These are phyloP conservation scores for Verbena officinalis DNA, from an alignment of 257 asterid species.

Conservation along the genomic window DNA sequence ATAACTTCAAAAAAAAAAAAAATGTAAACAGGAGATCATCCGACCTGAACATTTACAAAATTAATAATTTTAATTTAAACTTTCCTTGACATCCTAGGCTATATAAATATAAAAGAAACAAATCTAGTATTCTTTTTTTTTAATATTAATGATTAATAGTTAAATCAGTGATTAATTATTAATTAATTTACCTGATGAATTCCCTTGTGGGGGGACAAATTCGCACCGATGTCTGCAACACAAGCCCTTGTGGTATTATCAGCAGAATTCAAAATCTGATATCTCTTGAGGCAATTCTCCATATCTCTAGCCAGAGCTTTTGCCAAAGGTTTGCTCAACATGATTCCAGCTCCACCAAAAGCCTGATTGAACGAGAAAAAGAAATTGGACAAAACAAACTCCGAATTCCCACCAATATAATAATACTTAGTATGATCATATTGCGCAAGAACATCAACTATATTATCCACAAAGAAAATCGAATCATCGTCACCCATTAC, in stretches of 20 bases:
- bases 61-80: too few relatives aligned
- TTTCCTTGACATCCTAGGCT: too few relatives aligned
- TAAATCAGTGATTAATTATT: not conserved
- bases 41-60: too few relatives aligned
- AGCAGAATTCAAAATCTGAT: conserved; percentile 41
- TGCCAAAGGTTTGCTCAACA: conserved; percentile 60
- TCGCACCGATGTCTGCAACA: conserved; percentile 67
- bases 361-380: conserved; percentile 59
- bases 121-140: too few relatives aligned
- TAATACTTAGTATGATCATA: conserved; percentile 52
- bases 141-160: too few relatives aligned
- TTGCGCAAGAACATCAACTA: conserved; percentile 46
- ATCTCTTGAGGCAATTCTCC: conserved; percentile 52
- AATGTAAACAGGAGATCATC: too few relatives aligned
- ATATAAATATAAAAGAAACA: too few relatives aligned
- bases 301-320: conserved; percentile 51
- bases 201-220: conserved; percentile 52
- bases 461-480: conserved; percentile 58
- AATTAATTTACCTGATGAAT: conserved; percentile 52
- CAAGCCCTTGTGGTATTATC: conserved; percentile 55
- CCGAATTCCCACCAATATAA: conserved; percentile 59
- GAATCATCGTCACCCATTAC: conserved; percentile 89
- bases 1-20: too few relatives aligned
- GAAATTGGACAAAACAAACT: conserved; percentile 48
- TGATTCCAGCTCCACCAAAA: conserved; percentile 74